Percentiles rank a stretch among this genome's conserved stretches.
Conservation (phyloP, 805 yeast genomes). For the Saccharomyces kudriavzevii region DNA sequence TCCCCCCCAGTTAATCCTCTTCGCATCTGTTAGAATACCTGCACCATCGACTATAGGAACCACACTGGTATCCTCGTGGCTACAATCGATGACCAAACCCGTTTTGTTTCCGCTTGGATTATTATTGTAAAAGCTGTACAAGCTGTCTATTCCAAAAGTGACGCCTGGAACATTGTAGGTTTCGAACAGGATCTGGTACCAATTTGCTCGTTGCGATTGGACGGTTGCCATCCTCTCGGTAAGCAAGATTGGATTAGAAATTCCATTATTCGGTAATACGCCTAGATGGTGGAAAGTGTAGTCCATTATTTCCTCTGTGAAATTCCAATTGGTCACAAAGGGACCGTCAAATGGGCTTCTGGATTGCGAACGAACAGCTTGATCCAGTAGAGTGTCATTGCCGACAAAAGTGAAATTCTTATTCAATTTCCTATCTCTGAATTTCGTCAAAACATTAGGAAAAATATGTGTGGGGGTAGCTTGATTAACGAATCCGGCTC, state of each 20-base stretch:
- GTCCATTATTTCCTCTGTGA: constrained; percentile 72
- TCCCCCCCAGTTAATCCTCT: constrained; percentile 91
- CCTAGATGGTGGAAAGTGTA: constrained; percentile 76
- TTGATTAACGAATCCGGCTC: constrained; percentile 50
- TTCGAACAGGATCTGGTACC: constrained; percentile 83
- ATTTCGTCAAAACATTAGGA: constrained; percentile 62
- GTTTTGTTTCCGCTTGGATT: constrained; percentile 33
- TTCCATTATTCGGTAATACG: constrained; percentile 43
- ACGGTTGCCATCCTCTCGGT: constrained; percentile 73
- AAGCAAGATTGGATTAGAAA: constrained; percentile 73
- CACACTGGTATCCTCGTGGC: constrained; percentile 72
- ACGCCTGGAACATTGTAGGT: constrained; percentile 67
- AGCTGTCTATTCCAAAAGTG: constrained; percentile 72
- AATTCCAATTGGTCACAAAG: constrained; percentile 86
- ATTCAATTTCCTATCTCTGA: constrained; percentile 66
- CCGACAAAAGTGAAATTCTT: constrained; percentile 69
- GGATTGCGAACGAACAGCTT: constrained; percentile 56
- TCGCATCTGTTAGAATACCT: constrained; percentile 58
- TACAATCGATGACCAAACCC: constrained; percentile 78
- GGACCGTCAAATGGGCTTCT: constrained; percentile 83
- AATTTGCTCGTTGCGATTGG: constrained; percentile 54
- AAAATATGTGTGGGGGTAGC: constrained; percentile 51
- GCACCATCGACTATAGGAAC: constrained; percentile 73
- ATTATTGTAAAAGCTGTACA: constrained; percentile 70
- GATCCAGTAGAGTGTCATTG: constrained; percentile 68